Base-by-base conservation (phyloP, 108 stramenopile species). In the Stephanodiscus minutulus region DNA sequence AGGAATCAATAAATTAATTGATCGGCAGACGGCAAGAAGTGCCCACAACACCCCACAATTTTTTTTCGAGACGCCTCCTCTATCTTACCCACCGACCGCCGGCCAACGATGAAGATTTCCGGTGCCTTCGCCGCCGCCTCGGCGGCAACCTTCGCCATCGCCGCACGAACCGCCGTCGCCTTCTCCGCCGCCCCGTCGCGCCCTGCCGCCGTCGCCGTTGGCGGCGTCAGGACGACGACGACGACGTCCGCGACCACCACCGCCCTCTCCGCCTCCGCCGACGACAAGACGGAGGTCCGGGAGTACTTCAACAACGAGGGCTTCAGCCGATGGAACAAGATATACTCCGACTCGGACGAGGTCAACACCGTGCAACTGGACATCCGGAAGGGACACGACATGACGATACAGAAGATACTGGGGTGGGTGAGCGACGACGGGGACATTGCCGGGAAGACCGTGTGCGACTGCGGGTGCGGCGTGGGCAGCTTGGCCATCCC, bases 241-340 rank as follows among this genome's bases (percentile, higher is more conserved):
- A n/a, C n/a, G n/a, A n/a, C n/a, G n/a, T n/a, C n/a, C n/a, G n/a
- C n/a, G n/a, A n/a, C n/a, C n/a, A n/a, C n/a, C n/a, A n/a, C 65
- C 17, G 43, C 65, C 37, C 59, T 71, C 24, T 79, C 68, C 54
- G 73, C 82, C 52, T 55, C 77, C 33, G 67, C 90, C 17, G 93
- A 97, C 69, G 97, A 97, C 83, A 97, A 98, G 84, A 86, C 94
- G 25, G 97, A 98, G 82, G 97, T 98, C 35, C 89, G 90, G 10
- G 93, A 96, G 64, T 98, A 98, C 81, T 98, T 98, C 91, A 98
- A 98, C 80, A 91, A 91, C 58, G 96, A 98, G 75, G 97, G 97
- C n/a, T 98, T 98, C 88, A 94, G 90, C 54, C 87, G 97, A 63
- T 98, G 97, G 97, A 97, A 98, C 76, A 98, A 98, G 73, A 96